Conservation (phyloP, 192 early-diverging fungal genomes). For the Gaertneriomyces sp. region DNA sequence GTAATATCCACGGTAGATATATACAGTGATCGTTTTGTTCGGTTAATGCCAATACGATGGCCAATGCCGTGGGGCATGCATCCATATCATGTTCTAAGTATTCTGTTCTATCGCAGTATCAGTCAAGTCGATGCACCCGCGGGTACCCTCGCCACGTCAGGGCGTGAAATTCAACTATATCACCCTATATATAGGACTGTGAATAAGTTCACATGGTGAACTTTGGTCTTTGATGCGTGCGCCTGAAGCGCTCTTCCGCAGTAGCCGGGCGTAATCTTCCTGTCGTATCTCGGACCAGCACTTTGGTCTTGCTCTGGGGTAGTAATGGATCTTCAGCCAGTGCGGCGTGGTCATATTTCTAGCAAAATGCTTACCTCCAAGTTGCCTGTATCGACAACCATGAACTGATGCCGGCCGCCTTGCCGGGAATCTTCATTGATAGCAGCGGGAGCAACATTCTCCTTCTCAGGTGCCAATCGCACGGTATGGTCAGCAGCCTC, state of each 20-base stretch:
- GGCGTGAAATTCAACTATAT: too few relatives aligned
- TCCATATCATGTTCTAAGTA: too few relatives aligned
- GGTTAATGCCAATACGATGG: too few relatives aligned
- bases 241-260: conserved; percentile 32
- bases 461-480: conserved; percentile 22
- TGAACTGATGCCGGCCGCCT: conserved; percentile 54
- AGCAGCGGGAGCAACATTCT: not conserved
- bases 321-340: not conserved
- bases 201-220: conserved; percentile 36
- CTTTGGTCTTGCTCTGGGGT: conserved; percentile 40
- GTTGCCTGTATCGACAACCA: conserved; percentile 55
- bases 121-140: too few relatives aligned
- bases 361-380: conserved; percentile 26
- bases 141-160: too few relatives aligned
- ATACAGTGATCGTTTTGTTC: too few relatives aligned
- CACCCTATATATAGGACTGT: not conserved
- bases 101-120: too few relatives aligned
- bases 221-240: conserved; percentile 32
- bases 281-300: conserved; percentile 58
- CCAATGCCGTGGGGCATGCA: too few relatives aligned
- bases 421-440: conserved; percentile 34
- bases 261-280: conserved; percentile 51
- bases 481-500: conserved; percentile 32
- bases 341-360: not conserved
- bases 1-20: not conserved